Base-by-base conservation (phyloP, 352 stramenopile species). In the Chrysophaeum taylorii region DNA sequence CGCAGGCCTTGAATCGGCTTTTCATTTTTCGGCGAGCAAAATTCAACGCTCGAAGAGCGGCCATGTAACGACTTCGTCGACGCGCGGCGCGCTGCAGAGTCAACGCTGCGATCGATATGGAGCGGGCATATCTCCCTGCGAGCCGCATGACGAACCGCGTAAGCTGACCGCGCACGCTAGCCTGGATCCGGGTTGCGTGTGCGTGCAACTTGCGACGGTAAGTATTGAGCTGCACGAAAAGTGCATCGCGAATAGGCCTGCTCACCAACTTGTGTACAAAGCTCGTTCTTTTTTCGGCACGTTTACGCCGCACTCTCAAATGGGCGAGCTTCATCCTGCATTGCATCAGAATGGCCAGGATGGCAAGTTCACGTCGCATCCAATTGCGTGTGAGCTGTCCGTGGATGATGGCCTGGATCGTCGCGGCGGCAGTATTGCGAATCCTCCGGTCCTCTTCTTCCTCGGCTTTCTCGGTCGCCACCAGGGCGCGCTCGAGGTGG, bases 391-490 rank as follows among this genome's bases (percentile, higher is more conserved):
- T 37, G 31, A 66, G 16, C 35, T 66, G 14, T 1, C 57, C 57
- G 57, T 66, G 15, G 57, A 66, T 66, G 33, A 66, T n/a, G 57
- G 57, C 57, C 57, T 66, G 57, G 35, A 66, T 66, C 35, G 57
- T 66, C 57, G 57, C 57, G 1, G 57, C 57, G 33, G 57, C 57
- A 1, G 31, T n/a, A 9, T 66, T 36, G 33, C 57, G 31, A 31
- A 2, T 1, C 57, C 29, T 18, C 31, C 33, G 12, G 14, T 31
- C 33, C 18, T 45, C 12, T 0, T 1, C 12, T 18, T 42, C 23
- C 57, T 66, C 57, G 16, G 29, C 57, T 31, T 9, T 18, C 33
- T 25, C 31, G 33, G 33, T 14, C 1, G 12, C 33, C 2, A 5
- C 5, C 33, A 66, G 1, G 2, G 31, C 18, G 27, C 31, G 5